Evolutionary conservation across 768 basidiomycete genomes (phyloP).

Genomic region (Phylloporus sp.): DNA sequence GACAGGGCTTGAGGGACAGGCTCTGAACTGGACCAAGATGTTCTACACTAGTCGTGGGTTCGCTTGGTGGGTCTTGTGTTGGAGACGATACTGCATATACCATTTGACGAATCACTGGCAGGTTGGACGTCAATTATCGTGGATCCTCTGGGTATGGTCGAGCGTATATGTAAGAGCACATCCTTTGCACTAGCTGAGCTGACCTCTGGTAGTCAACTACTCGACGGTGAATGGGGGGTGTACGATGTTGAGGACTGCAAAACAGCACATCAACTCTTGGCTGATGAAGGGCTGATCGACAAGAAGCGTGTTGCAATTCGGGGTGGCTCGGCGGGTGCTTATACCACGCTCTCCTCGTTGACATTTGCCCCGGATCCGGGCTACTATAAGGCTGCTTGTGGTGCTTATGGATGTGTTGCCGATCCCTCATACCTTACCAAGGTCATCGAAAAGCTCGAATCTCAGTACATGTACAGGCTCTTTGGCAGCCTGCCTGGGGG

Average conservation of each 20-base stretch:
- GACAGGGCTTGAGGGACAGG: conserved; percentile 43
- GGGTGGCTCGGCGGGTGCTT: conserved; percentile 71
- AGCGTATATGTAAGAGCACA: conserved; percentile 44
- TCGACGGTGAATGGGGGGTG: conserved; percentile 65
- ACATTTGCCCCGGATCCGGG: conserved; percentile 52
- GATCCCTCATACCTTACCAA: conserved; percentile 51
- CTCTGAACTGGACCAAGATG: conserved; percentile 49
- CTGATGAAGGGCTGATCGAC: too few species aligned
- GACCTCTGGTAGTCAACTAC: conserved; percentile 38
- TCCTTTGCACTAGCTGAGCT: neutral
- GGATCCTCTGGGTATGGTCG: conserved; percentile 74
- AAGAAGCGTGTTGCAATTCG: conserved; percentile 67
- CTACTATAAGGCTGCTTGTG: conserved; percentile 55
- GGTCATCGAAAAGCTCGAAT: conserved; percentile 69
- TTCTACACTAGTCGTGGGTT: conserved; percentile 68
- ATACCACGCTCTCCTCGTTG: conserved; percentile 50
- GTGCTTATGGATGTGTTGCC: conserved; percentile 59
- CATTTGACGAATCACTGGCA: conserved; percentile 20
- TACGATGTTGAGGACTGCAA: conserved; percentile 63
- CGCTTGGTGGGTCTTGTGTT: conserved; percentile 48
- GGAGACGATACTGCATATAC: too few species aligned
- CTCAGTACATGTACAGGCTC: conserved; percentile 50
- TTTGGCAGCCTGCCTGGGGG: conserved; percentile 49
- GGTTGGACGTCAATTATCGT: conserved; percentile 73
- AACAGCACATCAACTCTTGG: conserved; percentile 28